A percentile compares a stretch with the other conserved stretches of the same genome.
Evolutionary conservation across 1,284 basidiomycete species (phyloP).

Genomic region (Earliella scabrosa): DNA sequence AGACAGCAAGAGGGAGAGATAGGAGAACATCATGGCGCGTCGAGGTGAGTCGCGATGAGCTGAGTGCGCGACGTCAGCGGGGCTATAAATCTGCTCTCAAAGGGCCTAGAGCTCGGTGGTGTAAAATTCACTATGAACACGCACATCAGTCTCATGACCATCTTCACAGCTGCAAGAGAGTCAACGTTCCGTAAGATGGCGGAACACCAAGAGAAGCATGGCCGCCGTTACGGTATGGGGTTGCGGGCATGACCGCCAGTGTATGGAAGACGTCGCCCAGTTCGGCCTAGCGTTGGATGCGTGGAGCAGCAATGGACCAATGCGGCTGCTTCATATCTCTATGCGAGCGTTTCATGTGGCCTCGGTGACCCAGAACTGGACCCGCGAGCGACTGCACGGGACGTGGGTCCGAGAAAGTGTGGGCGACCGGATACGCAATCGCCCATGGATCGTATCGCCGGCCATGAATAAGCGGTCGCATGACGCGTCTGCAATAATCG

Average conservation of each 20-base stretch:
- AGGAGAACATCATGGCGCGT: slow-evolving; percentile 22
- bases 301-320: not conserved
- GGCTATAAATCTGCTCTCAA: slow-evolving; percentile 2
- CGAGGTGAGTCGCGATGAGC: not conserved
- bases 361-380: not conserved
- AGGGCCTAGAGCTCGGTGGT: not conserved
- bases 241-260: not conserved
- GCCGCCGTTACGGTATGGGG: slow-evolving; percentile 21
- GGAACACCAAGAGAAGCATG: slow-evolving; percentile 10
- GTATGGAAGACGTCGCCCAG: slow-evolving; percentile 4
- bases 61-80: not conserved
- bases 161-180: not conserved
- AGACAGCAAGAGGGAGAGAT: too few species aligned
- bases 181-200: slow-evolving; percentile 1
- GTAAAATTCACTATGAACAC: slow-evolving; percentile 11
- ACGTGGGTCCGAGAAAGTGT: not conserved
- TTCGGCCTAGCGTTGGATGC: slow-evolving; percentile 6
- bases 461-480: too few species aligned
- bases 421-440: too few species aligned
- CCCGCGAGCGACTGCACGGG: not conserved
- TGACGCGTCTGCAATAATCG: too few species aligned
- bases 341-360: too few species aligned
- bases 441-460: too few species aligned
- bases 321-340: not conserved
- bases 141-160: slow-evolving; percentile 20